Percentiles rank a stretch among this genome's conserved stretches.
Conservation (phyloP, 148 eudicot genomes). For the Bassia scoparia region DNA sequence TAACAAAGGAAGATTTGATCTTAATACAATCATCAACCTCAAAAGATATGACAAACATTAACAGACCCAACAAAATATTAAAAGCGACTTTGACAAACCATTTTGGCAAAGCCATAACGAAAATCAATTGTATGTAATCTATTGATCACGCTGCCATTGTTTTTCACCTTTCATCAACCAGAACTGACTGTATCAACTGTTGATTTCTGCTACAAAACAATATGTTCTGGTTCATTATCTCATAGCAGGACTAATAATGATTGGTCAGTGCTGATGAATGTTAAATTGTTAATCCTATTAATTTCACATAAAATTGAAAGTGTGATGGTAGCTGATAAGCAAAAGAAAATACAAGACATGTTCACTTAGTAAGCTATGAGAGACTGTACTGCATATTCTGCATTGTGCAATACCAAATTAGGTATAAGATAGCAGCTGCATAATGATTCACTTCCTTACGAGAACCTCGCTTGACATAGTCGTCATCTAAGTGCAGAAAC, state of each 20-base stretch:
- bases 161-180: neutral
- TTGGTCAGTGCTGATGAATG: neutral
- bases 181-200: neutral
- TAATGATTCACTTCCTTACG: too few species aligned
- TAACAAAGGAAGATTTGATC: neutral
- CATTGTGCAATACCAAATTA: neutral
- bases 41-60: neutral
- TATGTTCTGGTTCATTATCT: neutral
- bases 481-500: neutral
- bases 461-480: neutral
- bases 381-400: neutral
- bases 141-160: neutral
- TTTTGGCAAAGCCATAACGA: neutral
- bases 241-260: neutral
- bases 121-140: neutral
- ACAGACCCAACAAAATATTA: neutral
- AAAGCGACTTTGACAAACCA: neutral
- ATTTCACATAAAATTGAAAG: neutral
- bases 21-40: neutral
- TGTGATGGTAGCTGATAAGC: too few species aligned
- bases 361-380: neutral
- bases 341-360: neutral
- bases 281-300: neutral
- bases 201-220: neutral
- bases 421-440: too few species aligned